These are phyloP conservation scores for Rhinocladiella similis DNA, from an alignment of 2,329 filamentous ascomycete genomes.

Conservation along the genomic window DNA sequence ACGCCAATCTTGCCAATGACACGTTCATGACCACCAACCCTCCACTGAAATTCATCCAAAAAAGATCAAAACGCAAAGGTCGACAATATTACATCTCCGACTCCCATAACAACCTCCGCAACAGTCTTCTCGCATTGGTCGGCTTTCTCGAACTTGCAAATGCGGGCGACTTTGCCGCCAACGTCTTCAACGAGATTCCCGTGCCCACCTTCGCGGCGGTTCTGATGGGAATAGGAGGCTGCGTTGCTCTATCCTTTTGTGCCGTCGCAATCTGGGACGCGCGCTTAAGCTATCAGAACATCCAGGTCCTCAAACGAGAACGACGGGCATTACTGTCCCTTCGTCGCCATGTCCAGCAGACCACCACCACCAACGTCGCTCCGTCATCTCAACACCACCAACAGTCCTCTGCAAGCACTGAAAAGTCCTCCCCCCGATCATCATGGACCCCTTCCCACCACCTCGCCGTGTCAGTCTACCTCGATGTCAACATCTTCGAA, in stretches of 20 bases:
- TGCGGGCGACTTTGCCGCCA: slow-evolving; percentile 58
- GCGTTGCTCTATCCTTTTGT: slow-evolving; percentile 46
- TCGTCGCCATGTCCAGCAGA: not conserved
- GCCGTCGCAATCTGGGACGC: slow-evolving; percentile 51
- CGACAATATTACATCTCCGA: not conserved
- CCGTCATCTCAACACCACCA: not conserved
- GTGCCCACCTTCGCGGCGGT: slow-evolving; percentile 51
- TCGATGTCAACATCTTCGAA: slow-evolving; percentile 51
- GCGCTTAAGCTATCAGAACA: slow-evolving; percentile 46
- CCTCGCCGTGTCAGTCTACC: not conserved
- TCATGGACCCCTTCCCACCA: not conserved
- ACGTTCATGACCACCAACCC: not conserved
- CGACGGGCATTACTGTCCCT: slow-evolving; percentile 33
- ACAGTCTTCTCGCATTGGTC: slow-evolving; percentile 41
- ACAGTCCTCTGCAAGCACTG: not conserved
- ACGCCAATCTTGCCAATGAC: not conserved
- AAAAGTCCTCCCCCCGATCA: not conserved
- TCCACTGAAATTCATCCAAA: not conserved
- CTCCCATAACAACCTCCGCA: slow-evolving; percentile 15
- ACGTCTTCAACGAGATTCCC: slow-evolving; percentile 57
- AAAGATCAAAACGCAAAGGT: not conserved
- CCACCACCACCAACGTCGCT: not conserved
- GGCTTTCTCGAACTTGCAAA: slow-evolving; percentile 59
- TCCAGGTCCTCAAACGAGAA: slow-evolving; percentile 48
- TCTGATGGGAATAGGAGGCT: slow-evolving; percentile 56